phyloP scores from a whole-genome alignment of 2,329 filamentous ascomycete genomes.

The Claviceps capensis region DNA sequence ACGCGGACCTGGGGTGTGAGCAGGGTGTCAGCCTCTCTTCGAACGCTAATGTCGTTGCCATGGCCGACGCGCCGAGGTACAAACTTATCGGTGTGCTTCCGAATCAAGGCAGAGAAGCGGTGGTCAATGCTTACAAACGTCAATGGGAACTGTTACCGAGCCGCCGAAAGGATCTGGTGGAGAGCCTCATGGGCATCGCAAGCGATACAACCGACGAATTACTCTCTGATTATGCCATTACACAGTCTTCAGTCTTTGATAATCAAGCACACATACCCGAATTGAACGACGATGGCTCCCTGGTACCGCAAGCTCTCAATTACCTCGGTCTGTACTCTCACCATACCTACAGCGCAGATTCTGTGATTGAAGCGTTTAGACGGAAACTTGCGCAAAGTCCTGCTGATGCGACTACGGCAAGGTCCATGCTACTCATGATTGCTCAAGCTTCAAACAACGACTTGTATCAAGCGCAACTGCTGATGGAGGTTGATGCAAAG shows the following conservation, averaged over 20 bases:
- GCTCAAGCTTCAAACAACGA: constrained; percentile 21
- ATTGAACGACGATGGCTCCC: constrained; percentile 16
- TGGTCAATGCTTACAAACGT: constrained; percentile 26
- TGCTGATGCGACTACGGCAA: constrained; percentile 16
- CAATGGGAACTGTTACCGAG: constrained; percentile 24
- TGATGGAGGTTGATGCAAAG: constrained; percentile 21
- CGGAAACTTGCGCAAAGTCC: constrained; percentile 20
- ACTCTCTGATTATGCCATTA: constrained; percentile 23
- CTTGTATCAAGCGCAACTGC: constrained; percentile 18
- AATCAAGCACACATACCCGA: constrained; percentile 18
- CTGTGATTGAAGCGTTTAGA: constrained; percentile 22
- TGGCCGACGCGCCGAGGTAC: constrained; percentile 21
- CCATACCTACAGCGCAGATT: constrained; percentile 21
- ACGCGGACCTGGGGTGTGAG: constrained; percentile 17
- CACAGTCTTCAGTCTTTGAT: constrained; percentile 26
- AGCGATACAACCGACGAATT: constrained; percentile 21
- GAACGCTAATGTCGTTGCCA: constrained; percentile 7
- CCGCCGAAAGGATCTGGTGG: constrained; percentile 17
- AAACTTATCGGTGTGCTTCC: constrained; percentile 24
- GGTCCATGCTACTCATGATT: constrained; percentile 21
- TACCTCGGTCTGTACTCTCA: constrained; percentile 22
- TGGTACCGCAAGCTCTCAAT: constrained; percentile 19
- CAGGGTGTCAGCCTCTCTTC: constrained; percentile 16
- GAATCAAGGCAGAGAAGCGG: constrained; percentile 19
- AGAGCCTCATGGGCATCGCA: constrained; percentile 20